phyloP scores from a whole-genome alignment of 2,329 filamentous ascomycete genomes.

The Alternaria sp. region DNA sequence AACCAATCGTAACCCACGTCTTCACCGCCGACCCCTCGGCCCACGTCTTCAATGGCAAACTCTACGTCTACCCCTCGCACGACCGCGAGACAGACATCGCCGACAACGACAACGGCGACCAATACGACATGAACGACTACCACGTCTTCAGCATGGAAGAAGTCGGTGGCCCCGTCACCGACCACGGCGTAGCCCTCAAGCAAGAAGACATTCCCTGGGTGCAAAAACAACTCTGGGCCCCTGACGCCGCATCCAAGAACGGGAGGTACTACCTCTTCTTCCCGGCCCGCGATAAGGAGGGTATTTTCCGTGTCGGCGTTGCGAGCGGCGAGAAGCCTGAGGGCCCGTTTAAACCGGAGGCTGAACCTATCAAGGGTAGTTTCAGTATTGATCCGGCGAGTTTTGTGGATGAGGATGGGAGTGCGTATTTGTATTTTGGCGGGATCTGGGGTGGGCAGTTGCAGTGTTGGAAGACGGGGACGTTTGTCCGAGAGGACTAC shows the following conservation, averaged over 20 bases:
- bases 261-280: conserved; percentile 80
- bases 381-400: conserved; percentile 79
- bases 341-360: conserved; percentile 73
- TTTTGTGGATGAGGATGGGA: conserved; percentile 73
- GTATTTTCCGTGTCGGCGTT: conserved; percentile 77
- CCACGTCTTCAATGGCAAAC: conserved; percentile 75
- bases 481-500: conserved; percentile 59
- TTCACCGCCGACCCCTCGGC: conserved; percentile 83
- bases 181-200: conserved; percentile 74
- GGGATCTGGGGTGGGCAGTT: conserved; percentile 83
- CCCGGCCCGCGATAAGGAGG: conserved; percentile 73
- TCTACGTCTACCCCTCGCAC: conserved; percentile 84
- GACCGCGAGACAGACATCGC: conserved; percentile 76
- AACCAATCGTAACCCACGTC: conserved; percentile 73
- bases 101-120: conserved; percentile 84
- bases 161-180: conserved; percentile 65
- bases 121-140: conserved; percentile 86
- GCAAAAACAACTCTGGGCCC: conserved; percentile 80
- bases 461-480: conserved; percentile 71
- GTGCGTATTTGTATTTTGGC: conserved; percentile 76
- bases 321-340: conserved; percentile 68
- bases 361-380: conserved; percentile 69
- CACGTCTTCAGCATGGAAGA: conserved; percentile 73
- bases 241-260: conserved; percentile 73
- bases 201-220: conserved; percentile 76